These are phyloP conservation scores for Thuidium tamariscinum DNA, from an alignment of 225 moss, liverwort and hornwort species.

Conservation along the genomic window DNA sequence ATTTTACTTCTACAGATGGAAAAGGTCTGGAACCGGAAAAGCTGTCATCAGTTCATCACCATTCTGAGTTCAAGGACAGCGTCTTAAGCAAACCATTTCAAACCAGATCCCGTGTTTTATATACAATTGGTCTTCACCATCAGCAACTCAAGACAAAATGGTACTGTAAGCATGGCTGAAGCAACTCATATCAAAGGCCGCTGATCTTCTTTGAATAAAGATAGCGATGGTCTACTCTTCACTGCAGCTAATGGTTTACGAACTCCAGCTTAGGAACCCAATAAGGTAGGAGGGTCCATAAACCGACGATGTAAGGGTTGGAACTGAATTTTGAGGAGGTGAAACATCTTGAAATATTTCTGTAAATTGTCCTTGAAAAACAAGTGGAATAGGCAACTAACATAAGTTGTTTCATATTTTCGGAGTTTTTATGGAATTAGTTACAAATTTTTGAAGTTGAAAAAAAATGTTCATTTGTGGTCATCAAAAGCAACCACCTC, in stretches of 20 bases:
- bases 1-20: background rate
- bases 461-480: no score
- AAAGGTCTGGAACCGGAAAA: background rate
- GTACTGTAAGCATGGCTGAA: background rate
- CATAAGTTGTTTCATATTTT: no score
- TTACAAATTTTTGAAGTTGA: no score
- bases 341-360: no score
- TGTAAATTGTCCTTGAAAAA: no score
- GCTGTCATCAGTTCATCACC: background rate
- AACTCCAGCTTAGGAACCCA: background rate
- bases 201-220: background rate
- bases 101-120: background rate
- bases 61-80: background rate
- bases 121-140: background rate
- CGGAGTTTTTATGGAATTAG: no score
- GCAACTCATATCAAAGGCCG: background rate
- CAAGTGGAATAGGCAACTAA: no score
- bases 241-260: background rate
- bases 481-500: no score
- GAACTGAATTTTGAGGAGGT: no score
- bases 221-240: background rate
- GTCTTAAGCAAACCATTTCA: background rate
- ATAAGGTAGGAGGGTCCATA: no score
- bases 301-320: no score
- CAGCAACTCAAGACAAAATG: background rate